Conservation (phyloP, 192 early-diverging fungal genomes). For the Mortierella claussenii region DNA sequence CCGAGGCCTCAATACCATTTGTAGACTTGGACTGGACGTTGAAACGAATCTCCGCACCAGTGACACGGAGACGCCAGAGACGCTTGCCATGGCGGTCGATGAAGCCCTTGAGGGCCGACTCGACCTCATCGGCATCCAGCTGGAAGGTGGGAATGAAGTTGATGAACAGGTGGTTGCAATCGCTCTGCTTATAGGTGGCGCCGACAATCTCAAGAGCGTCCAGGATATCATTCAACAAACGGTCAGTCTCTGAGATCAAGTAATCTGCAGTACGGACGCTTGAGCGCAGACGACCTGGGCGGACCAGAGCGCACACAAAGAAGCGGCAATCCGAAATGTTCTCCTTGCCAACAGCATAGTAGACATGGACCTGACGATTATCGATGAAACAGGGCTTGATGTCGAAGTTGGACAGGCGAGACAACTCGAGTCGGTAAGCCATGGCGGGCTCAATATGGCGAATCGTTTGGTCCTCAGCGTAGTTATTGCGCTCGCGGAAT, state of each 20-base stretch:
- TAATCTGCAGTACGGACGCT: conserved; percentile 91
- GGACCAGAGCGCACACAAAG: conserved; percentile 97
- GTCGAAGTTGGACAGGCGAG: conserved; percentile 92
- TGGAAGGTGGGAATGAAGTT: conserved; percentile 98
- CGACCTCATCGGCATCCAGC: conserved; percentile 85
- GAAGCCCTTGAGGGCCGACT: conserved; percentile 86
- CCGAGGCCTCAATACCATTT: conserved; percentile 48
- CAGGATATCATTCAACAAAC: conserved; percentile 92
- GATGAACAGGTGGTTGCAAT: conserved; percentile 99
- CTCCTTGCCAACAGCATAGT: conserved; percentile 94
- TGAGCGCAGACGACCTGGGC: conserved; percentile 86
- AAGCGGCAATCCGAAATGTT: conserved; percentile 95
- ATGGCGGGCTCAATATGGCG: conserved; percentile 98
- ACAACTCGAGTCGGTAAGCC: conserved; percentile 97
- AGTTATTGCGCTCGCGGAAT: conserved; percentile 90
- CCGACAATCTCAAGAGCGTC: conserved; percentile 96
- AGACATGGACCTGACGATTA: conserved; percentile 96
- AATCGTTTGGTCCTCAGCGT: conserved; percentile 91
- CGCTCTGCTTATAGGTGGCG: conserved; percentile 91
- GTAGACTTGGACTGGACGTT: conserved; percentile 77
- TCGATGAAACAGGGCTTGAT: conserved; percentile 95
- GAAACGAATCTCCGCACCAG: conserved; percentile 97
- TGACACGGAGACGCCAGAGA: conserved; percentile 93
- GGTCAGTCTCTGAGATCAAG: conserved; percentile 93
- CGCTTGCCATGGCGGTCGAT: conserved; percentile 94